phyloP scores from a whole-genome alignment of 257 asterid genomes.

The Solanum boliviense region DNA sequence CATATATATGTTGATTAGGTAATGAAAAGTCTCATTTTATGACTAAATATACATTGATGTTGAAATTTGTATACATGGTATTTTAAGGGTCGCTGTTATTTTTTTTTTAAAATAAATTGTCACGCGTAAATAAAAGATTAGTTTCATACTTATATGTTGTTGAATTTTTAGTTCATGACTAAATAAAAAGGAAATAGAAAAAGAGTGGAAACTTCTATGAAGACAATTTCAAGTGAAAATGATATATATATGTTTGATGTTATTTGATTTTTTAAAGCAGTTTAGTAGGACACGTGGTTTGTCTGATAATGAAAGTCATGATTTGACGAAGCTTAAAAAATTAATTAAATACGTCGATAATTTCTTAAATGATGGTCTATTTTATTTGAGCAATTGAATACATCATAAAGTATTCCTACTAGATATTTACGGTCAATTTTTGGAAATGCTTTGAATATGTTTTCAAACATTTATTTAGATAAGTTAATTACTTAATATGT shows the following conservation, averaged over 20 bases:
- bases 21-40: not conserved
- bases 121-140: not conserved
- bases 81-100: not conserved
- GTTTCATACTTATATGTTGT: not conserved
- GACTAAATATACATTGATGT: not conserved
- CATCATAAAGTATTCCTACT: rapidly evolving
- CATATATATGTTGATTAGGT: not conserved
- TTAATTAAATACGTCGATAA: not conserved
- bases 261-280: not conserved
- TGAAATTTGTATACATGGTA: not conserved
- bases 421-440: not conserved
- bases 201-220: not conserved
- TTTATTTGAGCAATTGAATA: not conserved
- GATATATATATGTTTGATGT: not conserved
- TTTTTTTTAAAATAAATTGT: not conserved
- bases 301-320: not conserved
- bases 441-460: no score
- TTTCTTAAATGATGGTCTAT: not conserved
- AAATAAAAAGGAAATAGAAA: not conserved
- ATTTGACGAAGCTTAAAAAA: not conserved
- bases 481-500: not conserved
- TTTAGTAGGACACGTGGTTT: not conserved
- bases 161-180: not conserved
- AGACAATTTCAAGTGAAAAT: not conserved
- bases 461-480: not conserved